Conservation (phyloP, 139 green algal species). For the Tetradesmus obliquus region DNA sequence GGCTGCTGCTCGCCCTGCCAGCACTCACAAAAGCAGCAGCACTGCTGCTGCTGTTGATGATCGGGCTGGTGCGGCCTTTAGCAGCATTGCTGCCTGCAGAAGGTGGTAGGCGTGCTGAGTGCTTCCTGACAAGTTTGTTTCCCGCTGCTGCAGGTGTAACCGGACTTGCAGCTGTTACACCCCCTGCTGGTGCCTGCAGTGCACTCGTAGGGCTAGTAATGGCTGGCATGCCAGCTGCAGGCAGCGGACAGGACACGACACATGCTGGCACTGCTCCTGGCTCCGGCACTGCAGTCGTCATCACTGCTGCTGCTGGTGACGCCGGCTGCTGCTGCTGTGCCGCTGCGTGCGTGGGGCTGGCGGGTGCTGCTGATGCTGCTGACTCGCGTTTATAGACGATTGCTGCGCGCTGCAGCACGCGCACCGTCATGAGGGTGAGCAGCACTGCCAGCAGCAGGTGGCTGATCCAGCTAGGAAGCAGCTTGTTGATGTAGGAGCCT, state of each 20-base stretch:
- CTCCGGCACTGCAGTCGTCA: background rate
- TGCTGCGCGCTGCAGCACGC: slow-evolving; percentile 28
- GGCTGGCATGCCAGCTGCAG: background rate
- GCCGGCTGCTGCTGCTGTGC: background rate
- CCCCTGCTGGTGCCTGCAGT: background rate
- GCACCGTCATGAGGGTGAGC: slow-evolving; percentile 26
- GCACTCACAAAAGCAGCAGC: background rate
- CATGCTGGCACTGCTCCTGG: background rate
- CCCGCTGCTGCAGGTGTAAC: background rate
- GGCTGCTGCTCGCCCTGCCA: background rate
- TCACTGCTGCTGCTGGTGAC: background rate
- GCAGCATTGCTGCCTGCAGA: background rate
- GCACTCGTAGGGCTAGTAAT: background rate
- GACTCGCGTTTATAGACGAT: slow-evolving; percentile 24
- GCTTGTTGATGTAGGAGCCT: slow-evolving; percentile 41
- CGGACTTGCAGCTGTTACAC: background rate
- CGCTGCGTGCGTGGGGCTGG: background rate
- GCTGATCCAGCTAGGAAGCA: slow-evolving; percentile 40
- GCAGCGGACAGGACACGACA: background rate
- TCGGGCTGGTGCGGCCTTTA: background rate
- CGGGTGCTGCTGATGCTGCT: background rate
- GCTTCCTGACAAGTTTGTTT: background rate
- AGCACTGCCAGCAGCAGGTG: slow-evolving; percentile 40
- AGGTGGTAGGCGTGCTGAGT: background rate
- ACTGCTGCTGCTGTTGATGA: background rate